A percentile compares a stretch with the other conserved stretches of the same genome.
phyloP scores from a whole-genome alignment of 2,329 filamentous ascomycete species.

The Diaporthe citriasiana region DNA sequence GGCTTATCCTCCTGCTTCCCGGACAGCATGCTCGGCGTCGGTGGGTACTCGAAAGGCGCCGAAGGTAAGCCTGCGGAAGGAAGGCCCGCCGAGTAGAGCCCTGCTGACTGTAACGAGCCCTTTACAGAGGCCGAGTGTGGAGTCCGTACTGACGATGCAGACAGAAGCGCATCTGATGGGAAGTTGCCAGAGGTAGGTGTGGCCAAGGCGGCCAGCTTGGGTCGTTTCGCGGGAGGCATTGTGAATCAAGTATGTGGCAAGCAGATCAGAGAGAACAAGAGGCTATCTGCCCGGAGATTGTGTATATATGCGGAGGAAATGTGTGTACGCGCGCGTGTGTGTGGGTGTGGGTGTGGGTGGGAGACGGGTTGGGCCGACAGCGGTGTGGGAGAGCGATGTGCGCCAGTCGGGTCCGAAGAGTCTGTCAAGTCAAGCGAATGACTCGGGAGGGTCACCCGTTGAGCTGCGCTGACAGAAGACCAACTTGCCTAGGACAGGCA shows the following conservation, averaged over 20 bases:
- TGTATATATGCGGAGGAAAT: background rate
- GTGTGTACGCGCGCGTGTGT: background rate
- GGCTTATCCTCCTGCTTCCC: slow-evolving; percentile 74
- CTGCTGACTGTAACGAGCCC: slow-evolving; percentile 55
- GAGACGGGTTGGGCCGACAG: slow-evolving; percentile 39
- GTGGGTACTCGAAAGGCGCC: slow-evolving; percentile 41
- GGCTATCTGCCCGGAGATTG: slow-evolving; percentile 10
- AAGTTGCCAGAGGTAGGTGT: slow-evolving; percentile 75
- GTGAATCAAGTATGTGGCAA: slow-evolving; percentile 47
- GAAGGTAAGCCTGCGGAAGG: slow-evolving; percentile 51
- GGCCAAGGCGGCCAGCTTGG: slow-evolving; percentile 71
- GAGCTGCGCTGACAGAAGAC: slow-evolving; percentile 55
- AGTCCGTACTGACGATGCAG: slow-evolving; percentile 72
- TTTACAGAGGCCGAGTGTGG: slow-evolving; percentile 70
- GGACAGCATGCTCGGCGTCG: slow-evolving; percentile 42
- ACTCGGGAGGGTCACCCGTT: slow-evolving; percentile 53
- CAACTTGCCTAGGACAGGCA: slow-evolving; percentile 51
- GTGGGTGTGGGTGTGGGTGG: slow-evolving; percentile 22
- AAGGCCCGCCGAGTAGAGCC: slow-evolving; percentile 57
- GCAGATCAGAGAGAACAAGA: slow-evolving; percentile 40
- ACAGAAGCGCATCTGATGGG: slow-evolving; percentile 52
- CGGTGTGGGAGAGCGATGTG: slow-evolving; percentile 41
- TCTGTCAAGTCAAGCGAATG: slow-evolving; percentile 60
- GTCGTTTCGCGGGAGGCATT: slow-evolving; percentile 68
- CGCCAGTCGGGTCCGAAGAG: slow-evolving; percentile 42